Evolutionary conservation across 164 flowering plant genomes (phyloP).

Genomic region (Berberis thunbergii): DNA sequence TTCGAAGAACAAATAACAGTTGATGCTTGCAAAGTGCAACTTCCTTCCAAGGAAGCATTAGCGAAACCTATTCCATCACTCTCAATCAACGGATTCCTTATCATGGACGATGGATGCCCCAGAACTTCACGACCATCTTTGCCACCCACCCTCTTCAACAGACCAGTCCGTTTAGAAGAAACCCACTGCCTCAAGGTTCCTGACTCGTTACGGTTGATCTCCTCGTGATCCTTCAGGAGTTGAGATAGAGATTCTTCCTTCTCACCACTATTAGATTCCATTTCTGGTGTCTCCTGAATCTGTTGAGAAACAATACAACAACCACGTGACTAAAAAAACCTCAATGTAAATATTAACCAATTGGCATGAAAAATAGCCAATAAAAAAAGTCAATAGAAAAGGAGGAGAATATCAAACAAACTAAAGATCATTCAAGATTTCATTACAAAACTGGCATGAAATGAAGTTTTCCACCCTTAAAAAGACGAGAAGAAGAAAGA

Average conservation of each 20-base stretch:
- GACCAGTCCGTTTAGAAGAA: constrained; percentile 44
- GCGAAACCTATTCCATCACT: constrained; percentile 17
- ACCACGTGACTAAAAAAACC: neutral
- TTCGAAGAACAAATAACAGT: constrained; percentile 21
- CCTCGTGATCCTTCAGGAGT: constrained; percentile 18
- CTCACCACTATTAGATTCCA: constrained; percentile 13
- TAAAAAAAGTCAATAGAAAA: no score
- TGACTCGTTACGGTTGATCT: constrained; percentile 19
- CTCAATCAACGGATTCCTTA: constrained; percentile 18
- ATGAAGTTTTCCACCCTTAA: no score
- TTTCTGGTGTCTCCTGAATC: constrained; percentile 22
- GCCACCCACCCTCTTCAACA: constrained; percentile 26
- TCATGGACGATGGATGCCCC: constrained; percentile 11
- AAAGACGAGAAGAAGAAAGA: neutral
- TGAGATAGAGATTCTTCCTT: constrained; percentile 18
- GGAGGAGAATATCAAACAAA: neutral
- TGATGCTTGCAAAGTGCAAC: constrained; percentile 8
- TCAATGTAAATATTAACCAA: neutral
- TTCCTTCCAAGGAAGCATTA: constrained; percentile 18
- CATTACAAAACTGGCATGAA: no score
- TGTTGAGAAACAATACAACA: constrained; percentile 20
- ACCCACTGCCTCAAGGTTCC: constrained; percentile 44
- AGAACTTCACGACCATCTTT: constrained; percentile 17
- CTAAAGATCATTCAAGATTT: no score
- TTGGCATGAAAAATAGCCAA: no score